These are phyloP conservation scores for Melastoma malabathricum DNA, from an alignment of 345 rosid genomes.

Conservation along the genomic window DNA sequence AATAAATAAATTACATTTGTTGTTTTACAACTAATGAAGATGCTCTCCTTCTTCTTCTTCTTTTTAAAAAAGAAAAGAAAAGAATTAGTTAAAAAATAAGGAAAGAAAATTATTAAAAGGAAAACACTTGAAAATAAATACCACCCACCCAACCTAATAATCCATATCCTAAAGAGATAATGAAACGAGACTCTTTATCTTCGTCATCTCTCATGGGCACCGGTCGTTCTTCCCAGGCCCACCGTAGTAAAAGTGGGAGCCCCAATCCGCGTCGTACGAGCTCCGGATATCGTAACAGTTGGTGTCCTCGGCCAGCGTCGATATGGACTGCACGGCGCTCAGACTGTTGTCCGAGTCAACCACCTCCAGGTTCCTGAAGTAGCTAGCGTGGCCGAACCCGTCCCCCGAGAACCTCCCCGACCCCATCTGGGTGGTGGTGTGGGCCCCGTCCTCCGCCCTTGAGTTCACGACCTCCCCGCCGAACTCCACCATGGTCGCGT, in stretches of 20 bases:
- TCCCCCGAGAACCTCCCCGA: constrained; percentile 85
- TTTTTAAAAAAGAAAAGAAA: no score
- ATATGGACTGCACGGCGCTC: constrained; percentile 44
- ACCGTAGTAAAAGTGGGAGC: constrained; percentile 81
- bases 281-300: constrained; percentile 76
- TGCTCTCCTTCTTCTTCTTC: no score
- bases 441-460: constrained; percentile 47
- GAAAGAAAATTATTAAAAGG: no score
- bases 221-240: constrained; percentile 75
- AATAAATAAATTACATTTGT: no score
- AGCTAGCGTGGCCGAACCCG: constrained; percentile 78
- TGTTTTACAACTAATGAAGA: no score
- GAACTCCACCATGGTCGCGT: constrained; percentile 93
- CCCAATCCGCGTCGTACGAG: constrained; percentile 74
- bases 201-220: constrained; percentile 36
- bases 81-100: no score
- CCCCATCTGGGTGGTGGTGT: constrained; percentile 94
- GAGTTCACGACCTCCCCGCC: constrained; percentile 96
- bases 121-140: no score
- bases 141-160: no score
- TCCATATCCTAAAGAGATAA: no score
- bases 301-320: constrained; percentile 74
- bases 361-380: constrained; percentile 73
- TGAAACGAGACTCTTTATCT: no score
- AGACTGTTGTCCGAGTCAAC: constrained; percentile 87